A percentile compares a stretch with the other conserved stretches of the same genome.
phyloP scores from a whole-genome alignment of 148 eudicot species.

The Fagopyrum esculentum region DNA sequence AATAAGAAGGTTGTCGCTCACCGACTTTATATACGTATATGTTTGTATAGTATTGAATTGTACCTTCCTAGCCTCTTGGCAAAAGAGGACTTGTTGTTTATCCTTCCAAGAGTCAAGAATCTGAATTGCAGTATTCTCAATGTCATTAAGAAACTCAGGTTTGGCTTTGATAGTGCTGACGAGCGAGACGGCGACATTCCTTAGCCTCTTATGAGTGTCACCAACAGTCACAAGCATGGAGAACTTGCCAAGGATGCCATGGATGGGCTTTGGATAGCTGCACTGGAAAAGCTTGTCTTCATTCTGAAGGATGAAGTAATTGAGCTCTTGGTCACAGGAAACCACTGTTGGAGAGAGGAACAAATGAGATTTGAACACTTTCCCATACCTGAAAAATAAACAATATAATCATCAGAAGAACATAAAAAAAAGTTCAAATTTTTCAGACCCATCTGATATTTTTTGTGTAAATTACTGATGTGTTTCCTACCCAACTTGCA shows the following conservation, averaged over 20 bases:
- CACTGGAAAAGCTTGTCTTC: constrained; percentile 50
- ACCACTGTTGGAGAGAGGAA: constrained; percentile 59
- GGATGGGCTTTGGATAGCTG: constrained; percentile 56
- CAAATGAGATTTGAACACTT: constrained; percentile 58
- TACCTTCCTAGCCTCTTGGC: constrained; percentile 56
- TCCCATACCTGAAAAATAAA: constrained; percentile 48
- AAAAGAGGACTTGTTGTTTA: constrained; percentile 36
- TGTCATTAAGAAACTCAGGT: constrained; percentile 38
- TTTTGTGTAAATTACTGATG: too few species aligned
- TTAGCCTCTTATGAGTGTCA: constrained; percentile 53
- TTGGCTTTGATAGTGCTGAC: constrained; percentile 42
- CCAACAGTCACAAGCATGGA: constrained; percentile 57
- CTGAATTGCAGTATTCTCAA: constrained; percentile 29
- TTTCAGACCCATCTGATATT: neutral
- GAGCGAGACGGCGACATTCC: constrained; percentile 49
- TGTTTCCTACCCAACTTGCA: too few species aligned
- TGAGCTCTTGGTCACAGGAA: constrained; percentile 60
- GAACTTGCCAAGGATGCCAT: constrained; percentile 43
- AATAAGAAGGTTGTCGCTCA: too few species aligned
- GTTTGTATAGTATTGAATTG: neutral
- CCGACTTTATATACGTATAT: too few species aligned
- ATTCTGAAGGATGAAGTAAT: constrained; percentile 56
- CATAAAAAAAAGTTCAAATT: neutral
- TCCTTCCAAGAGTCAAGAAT: constrained; percentile 50
- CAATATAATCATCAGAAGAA: neutral